Evolutionary conservation across 1,284 basidiomycete species (phyloP).

Genomic region (Ustilago trichophora): DNA sequence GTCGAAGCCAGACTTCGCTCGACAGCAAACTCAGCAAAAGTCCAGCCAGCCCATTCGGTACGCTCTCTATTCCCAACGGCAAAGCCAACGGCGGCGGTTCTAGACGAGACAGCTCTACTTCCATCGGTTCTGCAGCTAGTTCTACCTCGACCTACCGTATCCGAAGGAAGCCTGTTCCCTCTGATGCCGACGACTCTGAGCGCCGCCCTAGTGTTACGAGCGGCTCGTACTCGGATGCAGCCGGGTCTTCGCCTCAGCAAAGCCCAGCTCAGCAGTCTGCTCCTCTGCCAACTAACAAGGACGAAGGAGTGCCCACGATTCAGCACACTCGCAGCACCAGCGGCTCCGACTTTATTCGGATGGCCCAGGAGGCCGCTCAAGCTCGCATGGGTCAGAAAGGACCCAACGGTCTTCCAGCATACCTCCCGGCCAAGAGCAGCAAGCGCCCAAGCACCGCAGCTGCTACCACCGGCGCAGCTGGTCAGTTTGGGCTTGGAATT

Average conservation of each 20-base stretch:
- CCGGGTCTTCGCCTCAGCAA: constrained; percentile 4
- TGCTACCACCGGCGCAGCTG: not conserved
- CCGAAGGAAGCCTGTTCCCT: constrained; percentile 40
- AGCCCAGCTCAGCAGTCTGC: constrained; percentile 5
- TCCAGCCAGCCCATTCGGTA: constrained; percentile 14
- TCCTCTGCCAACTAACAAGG: constrained; percentile 11
- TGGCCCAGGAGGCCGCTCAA: constrained; percentile 28
- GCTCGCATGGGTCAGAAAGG: constrained; percentile 14
- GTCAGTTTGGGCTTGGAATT: not conserved
- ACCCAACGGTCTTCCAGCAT: too few relatives aligned
- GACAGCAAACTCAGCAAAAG: constrained; percentile 1
- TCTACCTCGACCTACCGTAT: constrained; percentile 46
- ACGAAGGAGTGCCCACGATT: constrained; percentile 3
- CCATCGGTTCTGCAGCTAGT: constrained; percentile 27
- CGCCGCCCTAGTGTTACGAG: constrained; percentile 12
- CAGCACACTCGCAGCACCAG: constrained; percentile 20
- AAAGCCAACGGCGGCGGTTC: constrained; percentile 4
- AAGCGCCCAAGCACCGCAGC: constrained; percentile 18
- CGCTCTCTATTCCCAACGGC: too few relatives aligned
- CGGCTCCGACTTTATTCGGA: constrained; percentile 21
- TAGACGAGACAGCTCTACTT: constrained; percentile 27
- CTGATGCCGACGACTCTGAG: constrained; percentile 19
- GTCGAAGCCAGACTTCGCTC: constrained; percentile 4
- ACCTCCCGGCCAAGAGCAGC: not conserved
- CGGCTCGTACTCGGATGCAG: not conserved